Percentiles rank a stretch among this genome's conserved stretches.
Evolutionary conservation across 768 basidiomycete species (phyloP).

Genomic region (Hypholoma sublateritium): DNA sequence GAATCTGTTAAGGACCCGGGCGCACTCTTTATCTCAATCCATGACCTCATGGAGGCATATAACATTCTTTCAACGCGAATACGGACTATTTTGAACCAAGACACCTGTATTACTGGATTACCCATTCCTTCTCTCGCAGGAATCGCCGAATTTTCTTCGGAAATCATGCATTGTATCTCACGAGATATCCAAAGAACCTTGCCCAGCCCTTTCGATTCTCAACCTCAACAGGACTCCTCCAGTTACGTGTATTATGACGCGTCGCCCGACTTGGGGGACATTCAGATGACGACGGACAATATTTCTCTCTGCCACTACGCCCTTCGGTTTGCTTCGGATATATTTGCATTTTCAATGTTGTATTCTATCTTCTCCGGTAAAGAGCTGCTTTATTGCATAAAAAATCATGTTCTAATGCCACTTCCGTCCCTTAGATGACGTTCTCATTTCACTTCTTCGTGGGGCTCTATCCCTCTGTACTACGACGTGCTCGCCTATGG

Average conservation of each 20-base stretch:
- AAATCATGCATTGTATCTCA: constrained; percentile 41
- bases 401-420: not conserved
- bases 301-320: constrained; percentile 53
- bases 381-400: not conserved
- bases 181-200: constrained; percentile 52
- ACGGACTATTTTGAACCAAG: constrained; percentile 23
- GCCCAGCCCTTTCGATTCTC: constrained; percentile 28
- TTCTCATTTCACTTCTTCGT: constrained; percentile 43
- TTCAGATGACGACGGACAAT: constrained; percentile 39
- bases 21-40: constrained; percentile 36
- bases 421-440: constrained; percentile 30
- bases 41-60: constrained; percentile 67
- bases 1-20: constrained; percentile 42
- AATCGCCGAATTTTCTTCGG: constrained; percentile 30
- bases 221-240: constrained; percentile 11
- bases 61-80: constrained; percentile 47
- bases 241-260: constrained; percentile 17
- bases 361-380: constrained; percentile 48
- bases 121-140: constrained; percentile 22
- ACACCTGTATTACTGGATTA: constrained; percentile 14
- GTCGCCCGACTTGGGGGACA: constrained; percentile 31
- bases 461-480: constrained; percentile 44
- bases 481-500: constrained; percentile 31
- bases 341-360: constrained; percentile 49
- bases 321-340: constrained; percentile 47